A percentile compares a stretch with the other conserved stretches of the same genome.
Conservation (phyloP, 2,329 filamentous ascomycete genomes). For the Stenocarpella maydis region DNA sequence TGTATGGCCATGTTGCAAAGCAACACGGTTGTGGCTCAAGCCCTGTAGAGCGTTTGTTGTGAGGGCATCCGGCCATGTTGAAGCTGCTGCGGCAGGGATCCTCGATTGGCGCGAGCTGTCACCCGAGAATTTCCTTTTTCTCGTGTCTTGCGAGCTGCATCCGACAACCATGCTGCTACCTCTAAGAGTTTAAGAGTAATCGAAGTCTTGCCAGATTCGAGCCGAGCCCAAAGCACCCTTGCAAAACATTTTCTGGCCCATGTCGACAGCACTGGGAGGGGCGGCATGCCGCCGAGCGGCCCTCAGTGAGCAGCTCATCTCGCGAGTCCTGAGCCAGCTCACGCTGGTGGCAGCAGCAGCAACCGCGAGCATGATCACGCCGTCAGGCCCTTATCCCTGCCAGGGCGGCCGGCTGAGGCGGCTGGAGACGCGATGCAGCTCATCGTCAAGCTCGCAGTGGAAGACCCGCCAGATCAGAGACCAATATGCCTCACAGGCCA, state of each 20-base stretch:
- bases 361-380: background rate
- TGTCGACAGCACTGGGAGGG: constrained; percentile 6
- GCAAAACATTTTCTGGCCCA: background rate
- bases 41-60: background rate
- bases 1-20: background rate
- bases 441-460: constrained; percentile 79
- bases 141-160: background rate
- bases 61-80: background rate
- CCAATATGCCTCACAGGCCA: constrained; percentile 76
- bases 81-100: constrained; percentile 25
- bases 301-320: constrained; percentile 28
- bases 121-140: constrained; percentile 26
- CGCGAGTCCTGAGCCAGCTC: constrained; percentile 29
- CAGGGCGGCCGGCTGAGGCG: background rate
- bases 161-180: background rate
- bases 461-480: constrained; percentile 80
- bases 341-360: constrained; percentile 20
- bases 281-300: constrained; percentile 16
- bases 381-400: background rate
- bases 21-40: background rate
- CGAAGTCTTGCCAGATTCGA: no score
- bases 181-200: no score
- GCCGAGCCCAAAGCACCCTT: background rate
- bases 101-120: constrained; percentile 14
- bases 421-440: constrained; percentile 31